Base-by-base conservation (phyloP, 345 rosid species). In the Salix suchowensis region DNA sequence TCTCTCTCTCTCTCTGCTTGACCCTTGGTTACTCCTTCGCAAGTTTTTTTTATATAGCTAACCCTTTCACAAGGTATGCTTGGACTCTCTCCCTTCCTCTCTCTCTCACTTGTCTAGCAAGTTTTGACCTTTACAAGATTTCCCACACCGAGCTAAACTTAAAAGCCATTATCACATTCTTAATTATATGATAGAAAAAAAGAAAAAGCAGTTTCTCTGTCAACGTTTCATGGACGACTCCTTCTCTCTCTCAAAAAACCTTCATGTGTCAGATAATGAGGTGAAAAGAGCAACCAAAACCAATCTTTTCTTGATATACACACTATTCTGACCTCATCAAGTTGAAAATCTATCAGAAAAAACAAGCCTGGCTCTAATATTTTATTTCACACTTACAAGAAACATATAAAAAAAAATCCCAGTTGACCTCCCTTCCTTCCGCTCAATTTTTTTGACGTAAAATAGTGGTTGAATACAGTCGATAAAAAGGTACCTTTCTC, bases 161-260 rank as follows among this genome's bases (percentile, higher is more conserved):
- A 15, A 58, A 21, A 36, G 32, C 36, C 0, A 62, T 67, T 2
- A 18, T 61, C 16, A 19, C 23, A 42, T 66, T 21, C 48, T 75
- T 30, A 67, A 14, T 75, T 39, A 67, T 21, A 69, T 67, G 40
- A 55, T 23, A 73, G 60, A 76, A 13, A 52, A 71, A 5, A 7
- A 6, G 23, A 21, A 7, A 61, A 14, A 32, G 79, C 55, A 55
- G 70, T 15, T 50, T 74, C 46, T 74, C 74, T 70, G 81, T 79
- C 84, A 77, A 83, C 80, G 81, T 74, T 42, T 48, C 72, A 76
- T 74, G 83, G 84, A 84, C 76, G 83, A 78, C 78, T 76, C 67
- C 14, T 32, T 80, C 48, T 67, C 73, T 34, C 74, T 64, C 76
- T 40, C 32, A 39, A 67, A 68, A 76, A 65, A 65, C 71, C 54